A percentile compares a stretch with the other conserved stretches of the same genome.
Evolutionary conservation across 441 rosid genomes (phyloP).

Genomic region (Kokia cookei): DNA sequence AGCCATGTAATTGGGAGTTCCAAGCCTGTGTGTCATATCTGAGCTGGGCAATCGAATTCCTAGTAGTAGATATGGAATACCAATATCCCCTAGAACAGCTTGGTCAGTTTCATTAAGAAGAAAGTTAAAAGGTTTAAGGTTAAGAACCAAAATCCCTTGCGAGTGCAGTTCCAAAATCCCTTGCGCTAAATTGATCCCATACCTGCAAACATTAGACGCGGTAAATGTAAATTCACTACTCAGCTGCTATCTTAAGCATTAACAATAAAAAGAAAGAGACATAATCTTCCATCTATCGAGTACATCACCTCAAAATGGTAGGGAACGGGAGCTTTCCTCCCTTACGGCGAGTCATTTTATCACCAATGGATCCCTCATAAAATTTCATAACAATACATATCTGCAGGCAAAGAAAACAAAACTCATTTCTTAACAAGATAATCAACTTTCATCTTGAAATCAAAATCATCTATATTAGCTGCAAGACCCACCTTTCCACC

Average conservation of each 20-base stretch:
- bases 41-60: constrained; percentile 62
- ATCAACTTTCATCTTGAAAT: not conserved
- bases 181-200: constrained; percentile 54
- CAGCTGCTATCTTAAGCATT: not conserved
- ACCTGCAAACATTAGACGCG: constrained; percentile 42
- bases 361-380: constrained; percentile 81
- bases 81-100: constrained; percentile 71
- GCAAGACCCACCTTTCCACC: constrained; percentile 54
- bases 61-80: constrained; percentile 64
- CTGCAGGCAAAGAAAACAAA: constrained; percentile 26
- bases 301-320: constrained; percentile 59
- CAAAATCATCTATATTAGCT: not conserved
- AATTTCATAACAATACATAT: constrained; percentile 70
- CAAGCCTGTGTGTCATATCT: constrained; percentile 59
- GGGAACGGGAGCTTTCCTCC: constrained; percentile 65
- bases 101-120: constrained; percentile 65
- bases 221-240: not conserved
- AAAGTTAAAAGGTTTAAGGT: constrained; percentile 69
- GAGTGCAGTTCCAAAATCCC: constrained; percentile 64
- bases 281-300: not conserved
- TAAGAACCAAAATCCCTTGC: constrained; percentile 60
- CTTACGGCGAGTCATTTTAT: constrained; percentile 70
- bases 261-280: not conserved
- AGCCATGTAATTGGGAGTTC: constrained; percentile 93
- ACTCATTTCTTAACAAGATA: not conserved